Evolutionary conservation across 352 stramenopile genomes (phyloP).

Genomic region (Globisporangium emineosum): DNA sequence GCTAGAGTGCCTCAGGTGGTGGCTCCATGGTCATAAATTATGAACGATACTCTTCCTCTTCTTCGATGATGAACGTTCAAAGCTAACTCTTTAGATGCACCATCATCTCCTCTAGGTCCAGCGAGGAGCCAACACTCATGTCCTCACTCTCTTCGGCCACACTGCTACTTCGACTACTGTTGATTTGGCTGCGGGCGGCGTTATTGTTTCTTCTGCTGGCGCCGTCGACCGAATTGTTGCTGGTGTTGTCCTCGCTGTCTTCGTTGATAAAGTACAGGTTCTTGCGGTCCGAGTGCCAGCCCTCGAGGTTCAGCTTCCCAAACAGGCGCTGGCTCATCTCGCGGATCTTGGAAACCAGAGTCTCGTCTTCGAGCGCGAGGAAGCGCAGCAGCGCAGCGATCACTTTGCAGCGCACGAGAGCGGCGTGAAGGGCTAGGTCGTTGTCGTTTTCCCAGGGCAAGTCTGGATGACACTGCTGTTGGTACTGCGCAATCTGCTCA

Average conservation of each 20-base stretch:
- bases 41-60: neutral
- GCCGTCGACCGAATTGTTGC: neutral
- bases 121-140: neutral
- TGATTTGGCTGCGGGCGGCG: neutral
- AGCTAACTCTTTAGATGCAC: neutral
- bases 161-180: neutral
- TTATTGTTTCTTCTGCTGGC: neutral
- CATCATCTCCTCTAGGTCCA: neutral
- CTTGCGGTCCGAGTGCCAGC: slow-evolving; percentile 41
- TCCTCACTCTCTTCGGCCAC: neutral
- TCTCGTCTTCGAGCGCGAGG: slow-evolving; percentile 26
- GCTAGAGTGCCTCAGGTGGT: too few species aligned
- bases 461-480: slow-evolving; percentile 10
- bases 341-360: slow-evolving; percentile 25
- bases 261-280: slow-evolving; percentile 11
- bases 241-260: neutral
- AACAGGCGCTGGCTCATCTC: slow-evolving; percentile 21
- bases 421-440: neutral
- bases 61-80: neutral
- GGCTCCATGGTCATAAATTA: neutral
- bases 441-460: neutral
- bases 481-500: neutral
- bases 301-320: slow-evolving; percentile 36
- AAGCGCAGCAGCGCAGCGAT: slow-evolving; percentile 33
- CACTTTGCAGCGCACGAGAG: slow-evolving; percentile 34